Evolutionary conservation across 345 rosid species (phyloP).

Genomic region (Zanthoxylum bungeanum): DNA sequence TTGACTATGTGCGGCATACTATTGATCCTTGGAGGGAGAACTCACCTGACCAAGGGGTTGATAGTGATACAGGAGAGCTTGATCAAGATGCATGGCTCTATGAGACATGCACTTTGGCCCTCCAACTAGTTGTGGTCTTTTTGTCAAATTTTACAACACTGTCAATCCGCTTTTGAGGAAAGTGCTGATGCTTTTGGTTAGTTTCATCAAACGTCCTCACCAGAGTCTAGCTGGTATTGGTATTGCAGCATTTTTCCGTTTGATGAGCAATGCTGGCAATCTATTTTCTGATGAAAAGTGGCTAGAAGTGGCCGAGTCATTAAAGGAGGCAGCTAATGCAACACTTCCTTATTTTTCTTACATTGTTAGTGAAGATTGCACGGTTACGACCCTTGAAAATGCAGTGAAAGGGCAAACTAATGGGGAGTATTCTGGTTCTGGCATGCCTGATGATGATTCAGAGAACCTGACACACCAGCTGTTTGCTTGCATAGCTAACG

Average conservation of each 20-base stretch:
- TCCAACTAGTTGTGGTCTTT: slow-evolving; percentile 96
- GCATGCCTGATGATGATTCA: slow-evolving; percentile 35
- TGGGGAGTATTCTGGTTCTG: slow-evolving; percentile 47
- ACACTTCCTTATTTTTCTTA: slow-evolving; percentile 84
- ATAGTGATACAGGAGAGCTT: slow-evolving; percentile 58
- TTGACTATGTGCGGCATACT: slow-evolving; percentile 95
- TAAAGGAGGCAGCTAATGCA: slow-evolving; percentile 82
- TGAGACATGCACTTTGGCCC: slow-evolving; percentile 99
- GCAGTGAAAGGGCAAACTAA: slow-evolving; percentile 31
- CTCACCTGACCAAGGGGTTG: slow-evolving; percentile 55
- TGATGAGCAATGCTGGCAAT: slow-evolving; percentile 92
- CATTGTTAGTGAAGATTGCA: slow-evolving; percentile 49
- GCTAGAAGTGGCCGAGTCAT: slow-evolving; percentile 80
- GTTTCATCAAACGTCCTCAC: slow-evolving; percentile 95
- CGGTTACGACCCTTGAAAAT: slow-evolving; percentile 29
- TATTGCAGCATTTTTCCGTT: slow-evolving; percentile 93
- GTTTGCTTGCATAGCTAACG: slow-evolving; percentile 67
- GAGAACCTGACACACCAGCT: slow-evolving; percentile 49
- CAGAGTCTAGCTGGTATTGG: slow-evolving; percentile 99
- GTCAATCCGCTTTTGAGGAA: slow-evolving; percentile 90
- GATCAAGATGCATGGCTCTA: slow-evolving; percentile 99
- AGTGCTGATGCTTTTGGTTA: slow-evolving; percentile 78
- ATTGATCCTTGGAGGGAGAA: slow-evolving; percentile 92
- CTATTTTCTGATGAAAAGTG: slow-evolving; percentile 93
- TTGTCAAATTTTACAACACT: slow-evolving; percentile 85